Conservation (phyloP, 352 stramenopile genomes). For the Pelagophyceae sp. region DNA sequence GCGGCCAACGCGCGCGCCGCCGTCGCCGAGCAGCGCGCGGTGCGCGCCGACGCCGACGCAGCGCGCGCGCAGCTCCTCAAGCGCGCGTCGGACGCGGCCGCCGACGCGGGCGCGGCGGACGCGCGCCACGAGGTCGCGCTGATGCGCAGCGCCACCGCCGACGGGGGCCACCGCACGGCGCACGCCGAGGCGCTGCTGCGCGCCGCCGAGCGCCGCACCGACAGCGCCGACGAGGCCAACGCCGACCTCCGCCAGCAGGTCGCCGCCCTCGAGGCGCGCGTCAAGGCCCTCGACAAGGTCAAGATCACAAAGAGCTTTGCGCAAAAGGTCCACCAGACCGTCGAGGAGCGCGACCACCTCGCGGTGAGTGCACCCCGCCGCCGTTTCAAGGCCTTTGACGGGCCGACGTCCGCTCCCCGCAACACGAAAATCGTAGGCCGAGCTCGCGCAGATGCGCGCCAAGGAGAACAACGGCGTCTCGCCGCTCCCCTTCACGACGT, state of each 20-base stretch:
- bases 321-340: background rate
- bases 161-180: background rate
- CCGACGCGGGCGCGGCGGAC: background rate
- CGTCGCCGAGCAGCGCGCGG: background rate
- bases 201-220: too few species aligned
- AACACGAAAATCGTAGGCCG: too few species aligned
- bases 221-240: background rate
- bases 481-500: background rate
- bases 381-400: too few species aligned
- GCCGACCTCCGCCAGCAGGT: background rate
- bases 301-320: background rate
- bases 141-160: too few species aligned
- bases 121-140: too few species aligned
- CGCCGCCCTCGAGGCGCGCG: background rate
- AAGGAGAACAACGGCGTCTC: background rate
- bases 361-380: too few species aligned
- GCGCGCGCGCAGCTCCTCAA: background rate
- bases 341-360: background rate
- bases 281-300: background rate
- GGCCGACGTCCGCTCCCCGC: too few species aligned
- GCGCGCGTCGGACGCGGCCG: background rate
- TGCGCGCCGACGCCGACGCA: background rate
- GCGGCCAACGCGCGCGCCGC: too few species aligned
- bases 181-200: background rate
- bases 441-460: background rate